A percentile compares a stretch with the other conserved stretches of the same genome.
Conservation (phyloP, 2,329 filamentous ascomycete genomes). For the Fonsecaea pedrosoi region DNA sequence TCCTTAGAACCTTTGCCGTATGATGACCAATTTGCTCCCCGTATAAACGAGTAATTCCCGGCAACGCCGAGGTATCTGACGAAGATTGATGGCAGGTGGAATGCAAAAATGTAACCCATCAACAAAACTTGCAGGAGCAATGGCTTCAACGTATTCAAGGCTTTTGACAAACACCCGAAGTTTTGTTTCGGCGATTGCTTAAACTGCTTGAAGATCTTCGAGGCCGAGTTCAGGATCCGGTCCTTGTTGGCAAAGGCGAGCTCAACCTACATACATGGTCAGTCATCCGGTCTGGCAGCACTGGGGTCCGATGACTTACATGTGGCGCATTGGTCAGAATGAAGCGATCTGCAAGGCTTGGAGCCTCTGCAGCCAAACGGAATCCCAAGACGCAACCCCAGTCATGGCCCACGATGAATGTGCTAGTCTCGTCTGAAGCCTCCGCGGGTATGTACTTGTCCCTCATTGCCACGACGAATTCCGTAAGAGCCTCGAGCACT, state of each 20-base stretch:
- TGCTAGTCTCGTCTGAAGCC: constrained; percentile 49
- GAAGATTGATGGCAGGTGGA: constrained; percentile 58
- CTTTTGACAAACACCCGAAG: constrained; percentile 54
- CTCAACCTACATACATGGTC: constrained; percentile 45
- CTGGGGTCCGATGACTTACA: constrained; percentile 48
- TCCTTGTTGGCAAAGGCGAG: constrained; percentile 52
- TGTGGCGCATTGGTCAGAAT: constrained; percentile 61
- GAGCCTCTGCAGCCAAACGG: constrained; percentile 65
- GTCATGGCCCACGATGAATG: constrained; percentile 58
- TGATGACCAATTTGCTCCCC: constrained; percentile 49
- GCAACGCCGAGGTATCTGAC: constrained; percentile 54
- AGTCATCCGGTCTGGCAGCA: background rate
- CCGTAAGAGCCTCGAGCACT: constrained; percentile 60
- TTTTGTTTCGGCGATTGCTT: constrained; percentile 53
- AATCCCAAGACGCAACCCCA: constrained; percentile 62
- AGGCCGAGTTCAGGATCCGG: constrained; percentile 51
- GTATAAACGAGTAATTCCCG: constrained; percentile 59
- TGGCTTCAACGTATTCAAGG: constrained; percentile 53
- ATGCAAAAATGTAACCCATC: constrained; percentile 63
- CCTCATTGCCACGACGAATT: constrained; percentile 61
- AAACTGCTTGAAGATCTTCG: constrained; percentile 60
- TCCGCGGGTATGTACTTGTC: constrained; percentile 47
- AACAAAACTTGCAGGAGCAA: constrained; percentile 56
- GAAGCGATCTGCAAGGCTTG: constrained; percentile 62
- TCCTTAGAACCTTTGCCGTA: constrained; percentile 47